Base-by-base conservation (phyloP, 2,329 filamentous ascomycete species). In the Xylaria sp. region DNA sequence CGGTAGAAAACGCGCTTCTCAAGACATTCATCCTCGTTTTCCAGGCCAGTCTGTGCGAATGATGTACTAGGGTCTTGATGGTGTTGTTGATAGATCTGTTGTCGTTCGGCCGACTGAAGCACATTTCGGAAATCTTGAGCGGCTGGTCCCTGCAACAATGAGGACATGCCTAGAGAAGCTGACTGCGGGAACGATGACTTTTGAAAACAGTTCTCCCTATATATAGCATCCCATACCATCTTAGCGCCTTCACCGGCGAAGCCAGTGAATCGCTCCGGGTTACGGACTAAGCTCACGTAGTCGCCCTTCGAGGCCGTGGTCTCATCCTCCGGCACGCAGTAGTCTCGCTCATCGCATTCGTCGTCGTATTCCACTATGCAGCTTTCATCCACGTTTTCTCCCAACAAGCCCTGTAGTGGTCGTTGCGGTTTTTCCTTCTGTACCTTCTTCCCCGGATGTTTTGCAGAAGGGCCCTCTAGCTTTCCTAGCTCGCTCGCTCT, bases 1-100 rank as follows among this genome's bases (percentile, higher is more conserved):
- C 94, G 89, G 82, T 98, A 96, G 80, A 99, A 99, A 44, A 98
- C 96, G n/a, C 96, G 92, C 86, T 99, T 98, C 84, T 99, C 96
- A 27, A 99, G 83, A 77, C 96, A 99, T 78, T 97, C 93, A 74
- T 98, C 94, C 73, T 97, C 94, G 57, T 90, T 86, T 72, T 96
- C 92, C 59, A 95, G 84, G 0, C 88, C 87, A 8, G 88, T 88
- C 75, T 87, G 87, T 59, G 89, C 85, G 58, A 90, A 88, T 0
- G 86, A 85, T 2, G 85, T 85, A 68, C 88, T 85, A 32, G 87
- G 85, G 48, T 83, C 79, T 61, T 80, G 83, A 61, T 88, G 86
- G 62, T 88, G 85, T 64, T 91, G 84, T 75, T 89, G 86, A 51
- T 92, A 85, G 69, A 87, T 84, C 62, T 89, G 85, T 74, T 91